Percentiles rank a stretch among this genome's conserved stretches.
Conservation (phyloP, 2,329 filamentous ascomycete genomes). For the Helminthosporium solani region DNA sequence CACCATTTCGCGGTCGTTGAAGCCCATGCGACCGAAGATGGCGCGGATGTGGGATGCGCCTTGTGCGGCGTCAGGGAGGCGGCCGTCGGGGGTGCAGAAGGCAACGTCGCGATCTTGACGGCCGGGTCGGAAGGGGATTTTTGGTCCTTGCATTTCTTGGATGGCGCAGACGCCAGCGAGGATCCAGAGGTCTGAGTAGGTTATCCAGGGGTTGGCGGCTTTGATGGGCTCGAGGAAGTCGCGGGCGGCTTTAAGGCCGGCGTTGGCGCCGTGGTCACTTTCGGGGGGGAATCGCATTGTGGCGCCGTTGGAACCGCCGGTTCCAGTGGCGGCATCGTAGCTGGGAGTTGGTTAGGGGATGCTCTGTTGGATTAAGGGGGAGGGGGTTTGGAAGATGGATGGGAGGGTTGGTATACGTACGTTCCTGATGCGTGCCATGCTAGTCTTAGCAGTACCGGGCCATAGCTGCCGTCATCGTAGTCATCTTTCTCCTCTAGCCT, state of each 20-base stretch:
- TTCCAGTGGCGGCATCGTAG: conserved; percentile 82
- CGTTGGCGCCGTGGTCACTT: conserved; percentile 87
- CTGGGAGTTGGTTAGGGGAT: conserved; percentile 24
- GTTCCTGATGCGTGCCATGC: conserved; percentile 95
- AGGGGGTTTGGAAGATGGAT: not conserved
- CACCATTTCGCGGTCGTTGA: conserved; percentile 95
- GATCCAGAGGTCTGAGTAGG: conserved; percentile 96
- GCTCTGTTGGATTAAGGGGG: not conserved
- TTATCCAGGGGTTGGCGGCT: conserved; percentile 90
- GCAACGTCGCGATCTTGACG: conserved; percentile 75
- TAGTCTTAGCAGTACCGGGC: conserved; percentile 83
- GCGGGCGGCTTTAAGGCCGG: conserved; percentile 80
- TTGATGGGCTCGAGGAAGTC: conserved; percentile 94
- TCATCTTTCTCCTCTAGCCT: conserved; percentile 85
- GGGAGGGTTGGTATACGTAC: conserved; percentile 29
- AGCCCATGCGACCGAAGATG: conserved; percentile 97
- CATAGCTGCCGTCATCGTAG: conserved; percentile 96
- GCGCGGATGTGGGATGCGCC: conserved; percentile 75
- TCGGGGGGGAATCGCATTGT: conserved; percentile 96
- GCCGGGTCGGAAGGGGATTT: conserved; percentile 85
- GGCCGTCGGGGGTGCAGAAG: conserved; percentile 91
- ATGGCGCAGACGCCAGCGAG: conserved; percentile 80
- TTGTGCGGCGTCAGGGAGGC: conserved; percentile 79
- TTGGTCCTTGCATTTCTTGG: conserved; percentile 92
- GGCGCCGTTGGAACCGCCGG: conserved; percentile 91